Conservation (phyloP, 2,329 filamentous ascomycete species). For the Cladosporium sp. region DNA sequence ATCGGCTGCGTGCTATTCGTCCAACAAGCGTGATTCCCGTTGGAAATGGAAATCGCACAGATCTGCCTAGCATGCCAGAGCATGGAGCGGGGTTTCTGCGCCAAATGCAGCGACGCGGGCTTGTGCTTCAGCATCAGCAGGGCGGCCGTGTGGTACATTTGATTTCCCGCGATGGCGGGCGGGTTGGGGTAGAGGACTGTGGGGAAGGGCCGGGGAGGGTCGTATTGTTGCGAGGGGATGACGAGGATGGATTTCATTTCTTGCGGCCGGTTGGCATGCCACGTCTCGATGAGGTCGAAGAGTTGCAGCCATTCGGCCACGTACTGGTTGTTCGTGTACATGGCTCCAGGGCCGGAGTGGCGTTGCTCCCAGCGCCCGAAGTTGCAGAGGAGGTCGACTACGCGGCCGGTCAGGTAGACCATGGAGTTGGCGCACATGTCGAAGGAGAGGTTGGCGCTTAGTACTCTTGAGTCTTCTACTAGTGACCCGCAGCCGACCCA, state of each 20-base stretch:
- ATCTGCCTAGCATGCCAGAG: constrained; percentile 46
- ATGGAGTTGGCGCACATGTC: constrained; percentile 58
- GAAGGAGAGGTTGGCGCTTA: constrained; percentile 31
- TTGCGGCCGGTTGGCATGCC: constrained; percentile 30
- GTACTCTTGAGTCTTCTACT: constrained; percentile 33
- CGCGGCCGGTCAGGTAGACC: constrained; percentile 52
- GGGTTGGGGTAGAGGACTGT: constrained; percentile 45
- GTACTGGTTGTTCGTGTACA: constrained; percentile 22
- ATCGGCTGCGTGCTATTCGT: constrained; percentile 45
- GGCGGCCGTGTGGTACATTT: constrained; percentile 54
- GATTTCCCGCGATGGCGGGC: constrained; percentile 44
- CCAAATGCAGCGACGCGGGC: constrained; percentile 32
- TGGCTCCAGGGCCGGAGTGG: constrained; percentile 21
- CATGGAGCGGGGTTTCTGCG: constrained; percentile 35
- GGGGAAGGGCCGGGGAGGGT: constrained; percentile 28
- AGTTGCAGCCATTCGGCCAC: constrained; percentile 27
- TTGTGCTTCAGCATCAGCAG: constrained; percentile 49
- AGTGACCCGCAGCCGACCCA: constrained; percentile 43
- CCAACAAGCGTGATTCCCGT: constrained; percentile 42
- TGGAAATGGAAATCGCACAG: constrained; percentile 43
- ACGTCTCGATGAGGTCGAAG: constrained; percentile 31
- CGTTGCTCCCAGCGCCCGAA: constrained; percentile 28
- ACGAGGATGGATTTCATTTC: constrained; percentile 32
- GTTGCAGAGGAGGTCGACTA: constrained; percentile 31
- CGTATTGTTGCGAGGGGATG: constrained; percentile 21